phyloP scores from a whole-genome alignment of 176 grass and related monocot species.

The Thinopyrum elongatum region DNA sequence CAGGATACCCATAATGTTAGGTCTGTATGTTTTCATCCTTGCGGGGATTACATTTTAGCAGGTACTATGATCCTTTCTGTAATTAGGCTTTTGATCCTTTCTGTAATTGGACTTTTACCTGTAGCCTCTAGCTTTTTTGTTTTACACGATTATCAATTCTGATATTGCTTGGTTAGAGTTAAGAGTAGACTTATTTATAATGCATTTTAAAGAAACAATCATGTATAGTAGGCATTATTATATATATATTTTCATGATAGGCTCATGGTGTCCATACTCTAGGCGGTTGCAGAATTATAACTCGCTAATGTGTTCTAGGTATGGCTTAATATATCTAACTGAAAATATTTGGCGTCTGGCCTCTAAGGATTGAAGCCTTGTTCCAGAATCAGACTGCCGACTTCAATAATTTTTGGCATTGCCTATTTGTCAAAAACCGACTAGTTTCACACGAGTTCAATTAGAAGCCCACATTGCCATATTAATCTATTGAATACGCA shows the following conservation, averaged over 20 bases:
- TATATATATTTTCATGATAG: background rate
- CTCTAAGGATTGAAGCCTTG: background rate
- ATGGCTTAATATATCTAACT: background rate
- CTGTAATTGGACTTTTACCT: conserved; percentile 5
- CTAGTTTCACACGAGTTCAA: background rate
- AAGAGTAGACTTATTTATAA: background rate
- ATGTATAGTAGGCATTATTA: background rate
- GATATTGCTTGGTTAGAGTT: background rate
- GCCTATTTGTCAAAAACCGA: background rate
- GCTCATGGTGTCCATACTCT: background rate
- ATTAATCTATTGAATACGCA: background rate
- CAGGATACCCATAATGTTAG: conserved; percentile 99
- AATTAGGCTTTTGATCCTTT: background rate
- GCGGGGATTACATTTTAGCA: conserved; percentile 89
- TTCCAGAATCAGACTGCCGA: background rate
- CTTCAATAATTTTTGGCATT: conserved; percentile 3
- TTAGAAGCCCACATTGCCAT: background rate
- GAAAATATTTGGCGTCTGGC: background rate
- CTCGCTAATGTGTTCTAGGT: background rate
- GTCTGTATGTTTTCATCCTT: conserved; percentile 99
- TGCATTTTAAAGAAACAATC: background rate
- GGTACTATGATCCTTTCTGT: conserved; percentile 46
- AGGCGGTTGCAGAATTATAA: background rate
- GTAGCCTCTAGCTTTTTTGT: conserved; percentile 10
- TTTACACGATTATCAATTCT: conserved; percentile 14